phyloP scores from a whole-genome alignment of 176 grass and related monocot species.

The Pharus latifolius region DNA sequence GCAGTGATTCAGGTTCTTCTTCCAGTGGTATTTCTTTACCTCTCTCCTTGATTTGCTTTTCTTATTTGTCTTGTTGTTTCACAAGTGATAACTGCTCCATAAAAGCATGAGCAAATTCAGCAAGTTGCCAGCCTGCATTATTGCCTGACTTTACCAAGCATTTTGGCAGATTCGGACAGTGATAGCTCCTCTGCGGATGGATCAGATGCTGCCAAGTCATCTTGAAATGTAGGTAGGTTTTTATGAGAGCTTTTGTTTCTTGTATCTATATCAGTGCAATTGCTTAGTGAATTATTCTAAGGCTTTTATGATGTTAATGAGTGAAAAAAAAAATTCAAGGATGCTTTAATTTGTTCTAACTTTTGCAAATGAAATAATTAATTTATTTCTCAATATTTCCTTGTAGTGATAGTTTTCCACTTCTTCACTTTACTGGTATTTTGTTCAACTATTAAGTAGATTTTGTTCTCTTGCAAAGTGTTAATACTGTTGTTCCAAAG shows the following conservation, averaged over 20 bases:
- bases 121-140: neutral
- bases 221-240: slow-evolving; percentile 36
- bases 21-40: slow-evolving; percentile 63
- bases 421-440: too few species aligned
- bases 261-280: neutral
- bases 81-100: slow-evolving; percentile 8
- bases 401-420: too few species aligned
- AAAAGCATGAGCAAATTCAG: neutral
- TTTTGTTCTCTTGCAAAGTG: too few species aligned
- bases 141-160: slow-evolving; percentile 3
- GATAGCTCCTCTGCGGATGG: slow-evolving; percentile 84
- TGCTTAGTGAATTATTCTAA: neutral
- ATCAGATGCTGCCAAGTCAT: slow-evolving; percentile 46
- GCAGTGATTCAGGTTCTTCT: slow-evolving; percentile 86
- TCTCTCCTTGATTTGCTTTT: neutral
- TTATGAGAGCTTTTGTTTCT: neutral
- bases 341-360: too few species aligned
- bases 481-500: too few species aligned
- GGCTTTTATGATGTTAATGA: neutral
- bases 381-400: too few species aligned
- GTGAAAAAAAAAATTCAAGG: too few species aligned
- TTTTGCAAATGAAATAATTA: too few species aligned
- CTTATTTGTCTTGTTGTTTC: neutral
- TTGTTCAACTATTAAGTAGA: too few species aligned
- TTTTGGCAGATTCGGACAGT: slow-evolving; percentile 81